phyloP scores from a whole-genome alignment of 805 yeast genomes.

The Saccharomyces mikatae region DNA sequence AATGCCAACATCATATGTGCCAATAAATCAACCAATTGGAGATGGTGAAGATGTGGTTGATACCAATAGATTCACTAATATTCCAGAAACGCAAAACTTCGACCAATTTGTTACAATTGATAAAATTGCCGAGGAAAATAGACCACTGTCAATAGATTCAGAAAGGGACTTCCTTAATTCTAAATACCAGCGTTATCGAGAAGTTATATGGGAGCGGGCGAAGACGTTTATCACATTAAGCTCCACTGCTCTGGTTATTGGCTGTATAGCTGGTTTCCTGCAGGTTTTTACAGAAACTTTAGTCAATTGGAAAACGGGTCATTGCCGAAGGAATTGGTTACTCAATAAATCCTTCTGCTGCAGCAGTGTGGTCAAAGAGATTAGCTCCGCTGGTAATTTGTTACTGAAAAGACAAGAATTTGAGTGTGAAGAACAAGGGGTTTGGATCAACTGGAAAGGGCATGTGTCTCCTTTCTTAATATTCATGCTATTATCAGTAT shows the following conservation, averaged over 20 bases:
- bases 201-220: constrained; percentile 22
- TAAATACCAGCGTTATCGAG: constrained; percentile 8
- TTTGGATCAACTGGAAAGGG: constrained; percentile 61
- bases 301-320: constrained; percentile 71
- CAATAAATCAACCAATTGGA: background rate
- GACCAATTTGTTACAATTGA: constrained; percentile 60
- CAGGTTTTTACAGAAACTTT: constrained; percentile 81
- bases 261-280: constrained; percentile 72
- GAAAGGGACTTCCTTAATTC: constrained; percentile 7
- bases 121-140: constrained; percentile 54
- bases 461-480: constrained; percentile 41
- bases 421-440: constrained; percentile 40
- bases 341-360: constrained; percentile 77
- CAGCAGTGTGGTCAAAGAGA: constrained; percentile 37
- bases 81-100: constrained; percentile 34
- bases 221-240: constrained; percentile 64
- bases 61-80: background rate
- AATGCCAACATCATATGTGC: background rate
- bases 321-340: constrained; percentile 63
- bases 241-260: constrained; percentile 66
- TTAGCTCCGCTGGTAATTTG: constrained; percentile 12
- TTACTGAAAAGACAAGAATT: constrained; percentile 28
- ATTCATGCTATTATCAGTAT: constrained; percentile 51
- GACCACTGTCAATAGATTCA: constrained; percentile 32
- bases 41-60: background rate